Evolutionary conservation across 495 filamentous ascomycete species (phyloP).

Genomic region (Bacidia rubella): DNA sequence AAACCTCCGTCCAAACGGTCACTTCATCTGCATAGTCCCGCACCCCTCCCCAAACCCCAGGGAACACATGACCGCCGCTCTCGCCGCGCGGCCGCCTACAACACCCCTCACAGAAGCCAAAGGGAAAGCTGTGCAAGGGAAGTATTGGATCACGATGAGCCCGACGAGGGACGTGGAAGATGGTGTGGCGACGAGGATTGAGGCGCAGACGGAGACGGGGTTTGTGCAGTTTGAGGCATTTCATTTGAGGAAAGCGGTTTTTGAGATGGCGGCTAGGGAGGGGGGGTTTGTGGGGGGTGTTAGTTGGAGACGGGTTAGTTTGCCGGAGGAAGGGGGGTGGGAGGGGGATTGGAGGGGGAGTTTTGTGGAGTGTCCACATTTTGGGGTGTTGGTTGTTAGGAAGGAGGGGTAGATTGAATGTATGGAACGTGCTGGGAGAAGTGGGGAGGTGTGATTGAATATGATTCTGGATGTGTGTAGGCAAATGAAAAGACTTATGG

Average conservation of each 20-base stretch:
- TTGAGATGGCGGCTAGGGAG: conserved; percentile 12
- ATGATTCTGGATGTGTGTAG: no score
- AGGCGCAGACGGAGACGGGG: neutral
- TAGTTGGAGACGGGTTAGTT: conserved; percentile 4
- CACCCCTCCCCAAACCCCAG: neutral
- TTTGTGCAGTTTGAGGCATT: conserved; percentile 11
- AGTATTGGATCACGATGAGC: neutral
- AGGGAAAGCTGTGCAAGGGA: neutral
- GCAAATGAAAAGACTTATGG: no score
- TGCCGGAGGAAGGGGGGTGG: conserved; percentile 7
- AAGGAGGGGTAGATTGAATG: neutral
- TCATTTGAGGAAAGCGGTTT: conserved; percentile 12
- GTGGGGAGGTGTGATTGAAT: no score
- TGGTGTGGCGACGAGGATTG: neutral
- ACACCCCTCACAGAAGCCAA: no score
- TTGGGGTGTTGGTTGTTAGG: neutral
- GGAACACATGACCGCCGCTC: neutral
- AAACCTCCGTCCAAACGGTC: neutral
- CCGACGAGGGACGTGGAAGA: conserved; percentile 12
- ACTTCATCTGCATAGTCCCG: neutral
- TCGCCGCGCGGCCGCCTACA: neutral
- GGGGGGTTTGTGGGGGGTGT: conserved; percentile 10
- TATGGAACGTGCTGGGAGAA: neutral
- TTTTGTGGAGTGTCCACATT: neutral
- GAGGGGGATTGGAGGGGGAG: neutral